These are phyloP conservation scores for Cucumis melo DNA, from an alignment of 306 rosid species.

Conservation along the genomic window DNA sequence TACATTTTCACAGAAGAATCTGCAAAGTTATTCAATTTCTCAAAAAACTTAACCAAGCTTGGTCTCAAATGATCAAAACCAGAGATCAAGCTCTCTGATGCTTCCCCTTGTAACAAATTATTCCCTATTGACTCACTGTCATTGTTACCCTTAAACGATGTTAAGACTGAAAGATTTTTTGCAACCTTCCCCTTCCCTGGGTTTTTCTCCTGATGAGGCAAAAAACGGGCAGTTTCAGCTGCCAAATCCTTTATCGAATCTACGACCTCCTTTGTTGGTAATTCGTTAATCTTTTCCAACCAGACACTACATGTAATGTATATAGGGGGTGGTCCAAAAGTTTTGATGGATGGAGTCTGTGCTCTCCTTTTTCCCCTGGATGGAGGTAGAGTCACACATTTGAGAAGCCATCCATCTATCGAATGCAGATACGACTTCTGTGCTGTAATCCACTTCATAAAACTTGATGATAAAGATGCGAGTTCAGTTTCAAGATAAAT, in stretches of 20 bases:
- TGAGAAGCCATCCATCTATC: slow-evolving; percentile 60
- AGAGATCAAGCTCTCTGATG: slow-evolving; percentile 34
- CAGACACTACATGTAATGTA: slow-evolving; percentile 46
- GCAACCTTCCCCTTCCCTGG: slow-evolving; percentile 40
- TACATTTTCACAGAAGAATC: slow-evolving; percentile 51
- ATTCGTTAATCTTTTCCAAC: slow-evolving; percentile 29
- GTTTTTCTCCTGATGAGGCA: slow-evolving; percentile 63
- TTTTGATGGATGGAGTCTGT: slow-evolving; percentile 6
- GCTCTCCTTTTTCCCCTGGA: slow-evolving; percentile 36
- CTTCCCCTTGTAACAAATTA: slow-evolving; percentile 34
- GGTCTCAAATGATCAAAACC: slow-evolving; percentile 46
- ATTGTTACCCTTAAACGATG: slow-evolving; percentile 30
- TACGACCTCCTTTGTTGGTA: slow-evolving; percentile 38
- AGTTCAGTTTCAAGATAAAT: slow-evolving; percentile 65
- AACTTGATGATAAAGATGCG: slow-evolving; percentile 38
- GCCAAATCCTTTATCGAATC: slow-evolving; percentile 57
- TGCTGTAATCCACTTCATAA: slow-evolving; percentile 68
- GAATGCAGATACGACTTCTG: slow-evolving; percentile 61
- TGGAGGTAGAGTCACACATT: slow-evolving; percentile 42
- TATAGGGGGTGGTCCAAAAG: slow-evolving; percentile 66
- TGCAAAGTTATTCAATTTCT: slow-evolving; percentile 39
- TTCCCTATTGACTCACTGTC: slow-evolving; percentile 26
- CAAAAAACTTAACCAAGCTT: slow-evolving; percentile 42
- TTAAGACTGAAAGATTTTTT: slow-evolving; percentile 9
- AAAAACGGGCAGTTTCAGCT: slow-evolving; percentile 36